Evolutionary conservation across 1,284 basidiomycete species (phyloP), one percentile per base, ranked within the genome.

Genomic region (Mycosarcoma mackinlayi): DNA sequence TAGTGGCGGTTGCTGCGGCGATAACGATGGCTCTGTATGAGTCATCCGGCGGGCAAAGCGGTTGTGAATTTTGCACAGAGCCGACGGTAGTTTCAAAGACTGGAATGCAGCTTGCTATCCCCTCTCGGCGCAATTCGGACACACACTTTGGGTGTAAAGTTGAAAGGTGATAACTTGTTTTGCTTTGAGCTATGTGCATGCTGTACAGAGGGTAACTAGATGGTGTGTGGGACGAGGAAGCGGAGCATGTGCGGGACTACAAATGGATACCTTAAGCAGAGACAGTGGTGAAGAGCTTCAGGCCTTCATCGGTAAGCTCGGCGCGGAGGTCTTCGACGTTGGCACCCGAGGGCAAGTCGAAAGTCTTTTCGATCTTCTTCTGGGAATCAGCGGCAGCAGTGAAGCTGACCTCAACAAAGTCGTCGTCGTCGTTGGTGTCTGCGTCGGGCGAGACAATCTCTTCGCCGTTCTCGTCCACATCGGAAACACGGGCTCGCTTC

Each of bases 401-500:
- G 40, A 69, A 69, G 56, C 37, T 63, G 56, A 69, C 53, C 37
- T 69, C 60, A 35, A 69, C 66, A 57, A 69, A 64, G 56, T 64
- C 66, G n/a, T 69, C 60, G n/a, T 69, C 60, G 24, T 69, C 60
- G 35, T 47, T 44, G 6, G 46, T 37, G 35, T 63, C 46, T 18
- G 50, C 19, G 2, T 65, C 67, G 13, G 62, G 62, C 0, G 24
- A 33, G n/a, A 61, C 56, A 18, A 73, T 73, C 56, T 73, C 69
- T 34, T 73, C 49, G 39, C 69, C 69, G 57, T 73, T 73, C 49
- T 67, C 69, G 45, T 73, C 69, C 6, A 73, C 69, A 31, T 73
- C 69, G 7, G 64, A 68, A 28, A 73, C 69, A 13, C 69, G 59
- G 6, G 69, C 69, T 18, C 69, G 64, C 53, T 73, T 73, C 49